Evolutionary conservation across 331 rosid species (phyloP).

Genomic region (Pyrus hybrid): DNA sequence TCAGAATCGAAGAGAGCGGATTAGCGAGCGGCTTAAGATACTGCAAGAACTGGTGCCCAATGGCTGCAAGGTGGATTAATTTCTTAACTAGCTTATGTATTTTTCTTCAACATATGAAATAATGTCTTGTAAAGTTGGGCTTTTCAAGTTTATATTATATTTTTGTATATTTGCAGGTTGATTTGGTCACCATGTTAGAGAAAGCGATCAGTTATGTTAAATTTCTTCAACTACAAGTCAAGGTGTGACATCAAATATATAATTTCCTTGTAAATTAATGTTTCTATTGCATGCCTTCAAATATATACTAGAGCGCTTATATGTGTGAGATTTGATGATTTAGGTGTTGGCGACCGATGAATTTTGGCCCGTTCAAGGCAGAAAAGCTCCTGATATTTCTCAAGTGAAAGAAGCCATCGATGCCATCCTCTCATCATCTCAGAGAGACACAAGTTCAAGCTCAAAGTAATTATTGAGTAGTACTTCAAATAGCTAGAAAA

Average conservation of each 20-base stretch:
- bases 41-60: slow-evolving; percentile 80
- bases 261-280: background rate
- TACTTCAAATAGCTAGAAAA: background rate
- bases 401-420: slow-evolving; percentile 94
- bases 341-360: slow-evolving; percentile 90
- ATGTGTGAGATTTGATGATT: background rate
- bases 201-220: slow-evolving; percentile 85
- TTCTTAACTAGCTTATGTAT: background rate
- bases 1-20: slow-evolving; percentile 93
- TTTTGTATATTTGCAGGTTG: slow-evolving; percentile 43
- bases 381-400: slow-evolving; percentile 75
- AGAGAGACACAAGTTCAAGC: slow-evolving; percentile 50
- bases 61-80: slow-evolving; percentile 60
- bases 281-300: background rate
- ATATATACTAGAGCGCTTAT: background rate
- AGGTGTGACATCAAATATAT: slow-evolving; percentile 35
- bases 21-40: slow-evolving; percentile 80
- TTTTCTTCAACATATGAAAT: too few species aligned
- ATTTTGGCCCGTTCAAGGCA: slow-evolving; percentile 83
- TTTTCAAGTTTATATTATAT: background rate
- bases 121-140: background rate
- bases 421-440: slow-evolving; percentile 61
- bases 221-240: slow-evolving; percentile 91
- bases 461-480: slow-evolving; percentile 16
- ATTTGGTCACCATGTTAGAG: slow-evolving; percentile 91